A percentile compares a stretch with the other conserved stretches of the same genome.
Evolutionary conservation across 2,329 filamentous ascomycete genomes (phyloP).

Genomic region (Botrytis byssoidea): DNA sequence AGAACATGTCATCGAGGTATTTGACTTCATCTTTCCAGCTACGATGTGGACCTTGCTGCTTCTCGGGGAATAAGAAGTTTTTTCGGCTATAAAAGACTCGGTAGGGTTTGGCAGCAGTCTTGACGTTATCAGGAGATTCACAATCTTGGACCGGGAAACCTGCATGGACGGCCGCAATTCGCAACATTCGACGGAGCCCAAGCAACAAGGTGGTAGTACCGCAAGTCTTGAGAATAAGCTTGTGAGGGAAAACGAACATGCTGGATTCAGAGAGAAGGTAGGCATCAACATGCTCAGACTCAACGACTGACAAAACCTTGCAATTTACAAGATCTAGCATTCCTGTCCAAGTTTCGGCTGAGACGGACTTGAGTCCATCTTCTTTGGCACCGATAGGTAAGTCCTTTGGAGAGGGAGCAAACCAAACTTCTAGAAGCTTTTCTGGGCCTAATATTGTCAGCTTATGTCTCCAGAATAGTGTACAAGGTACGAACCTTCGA

Average conservation of each 20-base stretch:
- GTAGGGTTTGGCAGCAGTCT: constrained; percentile 81
- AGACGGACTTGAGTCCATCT: constrained; percentile 81
- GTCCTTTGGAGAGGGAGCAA: constrained; percentile 73
- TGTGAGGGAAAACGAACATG: constrained; percentile 99
- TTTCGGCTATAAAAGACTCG: constrained; percentile 98
- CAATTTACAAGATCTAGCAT: constrained; percentile 99
- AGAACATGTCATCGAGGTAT: constrained; percentile 87
- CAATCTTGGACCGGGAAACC: constrained; percentile 84
- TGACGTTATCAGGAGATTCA: constrained; percentile 62
- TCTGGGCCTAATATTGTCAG: constrained; percentile 66
- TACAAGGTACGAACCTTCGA: constrained; percentile 70
- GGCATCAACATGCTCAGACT: constrained; percentile 91
- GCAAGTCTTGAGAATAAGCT: constrained; percentile 97
- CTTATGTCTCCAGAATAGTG: constrained; percentile 1
- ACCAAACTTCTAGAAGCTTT: constrained; percentile 98
- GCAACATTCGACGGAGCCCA: constrained; percentile 84
- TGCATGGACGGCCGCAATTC: constrained; percentile 82
- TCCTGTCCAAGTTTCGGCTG: constrained; percentile 82
- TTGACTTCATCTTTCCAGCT: constrained; percentile 98
- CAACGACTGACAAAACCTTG: constrained; percentile 92
- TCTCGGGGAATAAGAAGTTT: constrained; percentile 95
- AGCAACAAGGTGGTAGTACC: constrained; percentile 92
- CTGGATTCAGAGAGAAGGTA: constrained; percentile 97
- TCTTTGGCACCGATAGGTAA: constrained; percentile 69
- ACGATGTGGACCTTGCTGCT: constrained; percentile 88